Base-by-base conservation (phyloP, 2,329 filamentous ascomycete species). In the Pseudogymnoascus sp. region DNA sequence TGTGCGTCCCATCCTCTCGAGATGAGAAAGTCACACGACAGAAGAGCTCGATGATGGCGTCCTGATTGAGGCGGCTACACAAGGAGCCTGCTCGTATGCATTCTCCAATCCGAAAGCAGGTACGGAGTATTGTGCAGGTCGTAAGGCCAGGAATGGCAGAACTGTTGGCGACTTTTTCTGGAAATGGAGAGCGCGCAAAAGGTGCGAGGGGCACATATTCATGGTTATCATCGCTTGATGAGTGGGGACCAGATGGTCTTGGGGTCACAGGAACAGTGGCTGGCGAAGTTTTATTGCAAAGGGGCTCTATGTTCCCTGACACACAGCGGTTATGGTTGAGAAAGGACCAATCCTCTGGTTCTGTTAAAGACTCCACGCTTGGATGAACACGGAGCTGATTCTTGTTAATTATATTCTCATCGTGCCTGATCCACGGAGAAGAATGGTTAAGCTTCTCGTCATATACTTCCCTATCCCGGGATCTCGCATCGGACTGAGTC, bases 21-120 rank as follows among this genome's bases (percentile, higher is more conserved):
- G 75, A 79, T 0, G 86, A 87, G 59, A 77, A 78, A 1, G 75
- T 75, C 1, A 89, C 81, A 25, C 82, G 78, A 3, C 84, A 85
- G 67, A 85, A 90, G 0, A 89, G 72, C 69, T 89, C 86, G 63
- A 89, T 79, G 60, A 89, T 78, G 3, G 75, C 76, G 59, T 81
- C 78, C 43, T 80, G 77, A 14, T 75, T 75, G 54, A 84, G 74
- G 2, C 72, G 72, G 11, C 76, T 75, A 59, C 75, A 75, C 58
- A 70, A 73, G 36, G 62, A 59, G 2, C 79, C 79, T 54, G 76
- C 76, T 57, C 78, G 80, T 57, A 83, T 70, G 61, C 87, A 79
- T 67, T 88, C 84, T 3, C 81, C 82, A 22, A 87, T 76, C 25
- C 85, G 79, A 66, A 89, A 89, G 68, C 85, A 88, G 0, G 81